Evolutionary conservation across 2,329 filamentous ascomycete species (phyloP).

Genomic region (Ilyonectria sp.): DNA sequence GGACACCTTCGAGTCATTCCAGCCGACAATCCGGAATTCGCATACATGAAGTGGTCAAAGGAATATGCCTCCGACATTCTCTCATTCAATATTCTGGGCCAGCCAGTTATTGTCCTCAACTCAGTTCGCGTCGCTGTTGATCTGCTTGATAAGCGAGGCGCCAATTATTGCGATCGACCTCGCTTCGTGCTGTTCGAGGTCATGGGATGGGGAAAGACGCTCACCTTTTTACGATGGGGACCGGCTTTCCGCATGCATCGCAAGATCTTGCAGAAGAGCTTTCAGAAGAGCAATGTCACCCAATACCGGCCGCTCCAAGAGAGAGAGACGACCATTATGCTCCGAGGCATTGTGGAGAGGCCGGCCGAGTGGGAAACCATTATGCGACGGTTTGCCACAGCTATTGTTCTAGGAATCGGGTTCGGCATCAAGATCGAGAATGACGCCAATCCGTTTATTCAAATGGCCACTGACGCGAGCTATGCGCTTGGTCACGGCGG

Average conservation of each 20-base stretch:
- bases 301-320: constrained; percentile 54
- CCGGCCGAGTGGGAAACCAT: constrained; percentile 56
- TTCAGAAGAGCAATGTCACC: constrained; percentile 56
- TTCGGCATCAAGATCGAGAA: constrained; percentile 58
- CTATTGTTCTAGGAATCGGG: constrained; percentile 59
- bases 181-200: constrained; percentile 60
- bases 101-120: constrained; percentile 60
- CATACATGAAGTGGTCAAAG: constrained; percentile 50
- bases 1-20: constrained; percentile 62
- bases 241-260: constrained; percentile 61
- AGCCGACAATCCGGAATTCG: constrained; percentile 49
- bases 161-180: constrained; percentile 62
- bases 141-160: constrained; percentile 61
- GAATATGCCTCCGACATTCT: constrained; percentile 66
- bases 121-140: constrained; percentile 59
- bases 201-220: constrained; percentile 63
- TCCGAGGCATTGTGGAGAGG: constrained; percentile 49
- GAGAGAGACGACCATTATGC: constrained; percentile 50
- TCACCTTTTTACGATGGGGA: constrained; percentile 62
- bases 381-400: constrained; percentile 57
- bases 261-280: constrained; percentile 60
- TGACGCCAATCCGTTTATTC: constrained; percentile 58
- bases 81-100: constrained; percentile 53
- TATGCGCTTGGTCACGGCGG: constrained; percentile 50
- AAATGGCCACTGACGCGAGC: constrained; percentile 53